These are phyloP conservation scores for Jaapia argillacea DNA, from an alignment of 768 basidiomycete genomes.

Conservation along the genomic window DNA sequence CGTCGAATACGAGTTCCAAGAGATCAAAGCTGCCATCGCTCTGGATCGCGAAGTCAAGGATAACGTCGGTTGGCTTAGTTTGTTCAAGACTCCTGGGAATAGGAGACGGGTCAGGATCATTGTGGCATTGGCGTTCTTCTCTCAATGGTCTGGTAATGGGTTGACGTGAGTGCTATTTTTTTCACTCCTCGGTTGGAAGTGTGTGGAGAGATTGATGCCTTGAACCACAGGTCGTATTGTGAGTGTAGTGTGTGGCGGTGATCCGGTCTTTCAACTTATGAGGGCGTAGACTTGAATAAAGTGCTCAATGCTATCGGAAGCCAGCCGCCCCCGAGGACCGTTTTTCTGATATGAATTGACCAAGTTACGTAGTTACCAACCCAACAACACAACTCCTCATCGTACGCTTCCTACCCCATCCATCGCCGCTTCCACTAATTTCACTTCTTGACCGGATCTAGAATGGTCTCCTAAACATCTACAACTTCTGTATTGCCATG, in stretches of 20 bases:
- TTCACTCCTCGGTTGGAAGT: no score
- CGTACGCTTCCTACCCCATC: no score
- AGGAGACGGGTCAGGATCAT: slow-evolving; percentile 44
- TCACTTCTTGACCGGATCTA: no score
- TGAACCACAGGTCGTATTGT: background rate
- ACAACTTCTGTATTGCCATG: slow-evolving; percentile 43
- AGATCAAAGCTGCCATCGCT: slow-evolving; percentile 48
- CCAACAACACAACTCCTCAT: no score
- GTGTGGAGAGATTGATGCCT: no score
- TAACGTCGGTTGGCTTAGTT: slow-evolving; percentile 19
- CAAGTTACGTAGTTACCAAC: no score
- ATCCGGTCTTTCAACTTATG: background rate
- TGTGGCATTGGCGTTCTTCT: slow-evolving; percentile 49
- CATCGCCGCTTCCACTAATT: no score
- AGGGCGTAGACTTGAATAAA: slow-evolving; percentile 8
- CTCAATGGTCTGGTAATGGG: slow-evolving; percentile 48
- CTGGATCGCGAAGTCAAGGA: slow-evolving; percentile 9
- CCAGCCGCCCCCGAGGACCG: no score
- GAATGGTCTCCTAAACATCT: slow-evolving; percentile 47
- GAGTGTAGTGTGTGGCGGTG: background rate
- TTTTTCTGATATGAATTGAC: no score
- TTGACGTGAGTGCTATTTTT: slow-evolving; percentile 28
- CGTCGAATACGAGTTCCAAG: slow-evolving; percentile 51
- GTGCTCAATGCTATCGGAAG: slow-evolving; percentile 16
- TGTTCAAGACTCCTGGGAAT: slow-evolving; percentile 43